Conservation (phyloP, 805 yeast genomes). For the Yueomyces sp. region DNA sequence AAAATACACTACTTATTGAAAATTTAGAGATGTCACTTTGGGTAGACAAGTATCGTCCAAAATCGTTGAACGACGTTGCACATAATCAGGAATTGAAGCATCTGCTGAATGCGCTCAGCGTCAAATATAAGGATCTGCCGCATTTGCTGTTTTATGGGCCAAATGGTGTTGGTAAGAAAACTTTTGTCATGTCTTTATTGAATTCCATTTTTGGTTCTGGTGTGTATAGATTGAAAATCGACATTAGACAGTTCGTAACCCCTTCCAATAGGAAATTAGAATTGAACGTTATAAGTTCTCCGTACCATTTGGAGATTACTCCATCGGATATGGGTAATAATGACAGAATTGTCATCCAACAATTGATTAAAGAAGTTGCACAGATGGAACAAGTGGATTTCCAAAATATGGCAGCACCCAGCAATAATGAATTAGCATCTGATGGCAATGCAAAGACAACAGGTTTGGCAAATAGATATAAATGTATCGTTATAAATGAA, state of each 20-base stretch:
- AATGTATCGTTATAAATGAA: slow-evolving; percentile 77
- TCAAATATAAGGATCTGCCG: slow-evolving; percentile 56
- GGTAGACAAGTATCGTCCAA: slow-evolving; percentile 93
- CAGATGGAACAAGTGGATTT: slow-evolving; percentile 93
- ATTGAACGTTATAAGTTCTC: slow-evolving; percentile 84
- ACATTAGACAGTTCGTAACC: slow-evolving; percentile 72
- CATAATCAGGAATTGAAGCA: slow-evolving; percentile 56
- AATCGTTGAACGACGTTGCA: slow-evolving; percentile 43
- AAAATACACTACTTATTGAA: not conserved
- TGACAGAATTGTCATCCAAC: slow-evolving; percentile 91
- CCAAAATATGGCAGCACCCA: slow-evolving; percentile 21
- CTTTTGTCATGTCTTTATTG: slow-evolving; percentile 71
- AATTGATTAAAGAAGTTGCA: slow-evolving; percentile 84
- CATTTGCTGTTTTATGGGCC: slow-evolving; percentile 91
- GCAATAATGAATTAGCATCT: slow-evolving; percentile 9
- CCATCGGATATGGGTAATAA: slow-evolving; percentile 95
- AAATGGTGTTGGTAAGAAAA: slow-evolving; percentile 93
- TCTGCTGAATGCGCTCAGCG: slow-evolving; percentile 38
- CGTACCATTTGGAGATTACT: slow-evolving; percentile 85
- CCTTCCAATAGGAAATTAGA: slow-evolving; percentile 68
- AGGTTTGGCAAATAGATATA: slow-evolving; percentile 41
- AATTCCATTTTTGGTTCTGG: slow-evolving; percentile 72
- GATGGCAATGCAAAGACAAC: not conserved
- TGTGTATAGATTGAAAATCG: slow-evolving; percentile 77
- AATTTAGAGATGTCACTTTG: slow-evolving; percentile 65